These are phyloP conservation scores for Lasiodiplodia citricola DNA, from an alignment of 2,329 filamentous ascomycete genomes.

Conservation along the genomic window DNA sequence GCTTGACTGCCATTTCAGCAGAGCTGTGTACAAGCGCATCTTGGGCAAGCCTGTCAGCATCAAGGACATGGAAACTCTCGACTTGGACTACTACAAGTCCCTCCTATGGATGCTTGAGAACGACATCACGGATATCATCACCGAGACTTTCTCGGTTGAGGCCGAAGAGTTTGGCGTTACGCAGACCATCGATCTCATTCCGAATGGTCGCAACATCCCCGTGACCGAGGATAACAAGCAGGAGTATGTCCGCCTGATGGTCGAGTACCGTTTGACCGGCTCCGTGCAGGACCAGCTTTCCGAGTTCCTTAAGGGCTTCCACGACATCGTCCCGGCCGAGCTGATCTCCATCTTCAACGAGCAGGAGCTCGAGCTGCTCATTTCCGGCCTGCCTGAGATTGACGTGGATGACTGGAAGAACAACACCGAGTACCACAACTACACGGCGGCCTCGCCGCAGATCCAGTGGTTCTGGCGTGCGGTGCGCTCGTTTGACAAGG, in stretches of 20 bases:
- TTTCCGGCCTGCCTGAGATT: conserved; percentile 95
- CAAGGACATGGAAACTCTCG: conserved; percentile 99
- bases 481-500: conserved; percentile 95
- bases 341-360: conserved; percentile 98
- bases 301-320: conserved; percentile 92
- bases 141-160: conserved; percentile 93
- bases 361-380: conserved; percentile 93
- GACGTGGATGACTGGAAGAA: conserved; percentile 99
- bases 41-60: conserved; percentile 93
- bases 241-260: conserved; percentile 92
- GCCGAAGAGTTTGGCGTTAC: conserved; percentile 92
- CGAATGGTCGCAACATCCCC: conserved; percentile 85
- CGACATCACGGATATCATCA: conserved; percentile 97
- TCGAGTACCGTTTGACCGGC: conserved; percentile 89
- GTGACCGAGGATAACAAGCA: conserved; percentile 99
- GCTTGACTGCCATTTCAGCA: conserved; percentile 97
- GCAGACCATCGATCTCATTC: conserved; percentile 83
- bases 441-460: conserved; percentile 89
- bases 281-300: conserved; percentile 96
- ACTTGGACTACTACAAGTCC: conserved; percentile 98
- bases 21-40: conserved; percentile 97
- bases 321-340: conserved; percentile 95
- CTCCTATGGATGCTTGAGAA: conserved; percentile 98
- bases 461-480: conserved; percentile 99
- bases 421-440: conserved; percentile 98